These are phyloP conservation scores for Dipteronia dyeriana DNA, from an alignment of 345 rosid species.

Conservation along the genomic window DNA sequence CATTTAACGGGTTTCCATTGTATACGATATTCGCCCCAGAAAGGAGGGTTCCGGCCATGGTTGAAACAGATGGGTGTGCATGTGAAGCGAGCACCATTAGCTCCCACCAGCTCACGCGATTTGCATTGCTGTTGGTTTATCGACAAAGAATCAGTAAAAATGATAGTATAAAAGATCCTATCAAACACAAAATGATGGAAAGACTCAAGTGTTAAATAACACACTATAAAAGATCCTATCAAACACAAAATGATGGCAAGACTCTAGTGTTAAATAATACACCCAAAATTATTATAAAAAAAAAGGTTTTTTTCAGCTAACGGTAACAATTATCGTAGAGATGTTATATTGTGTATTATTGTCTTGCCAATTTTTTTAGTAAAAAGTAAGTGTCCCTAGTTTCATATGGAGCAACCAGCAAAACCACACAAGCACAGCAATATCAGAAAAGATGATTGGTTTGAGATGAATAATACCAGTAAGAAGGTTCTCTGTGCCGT, in stretches of 20 bases:
- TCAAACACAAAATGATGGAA: too few species aligned
- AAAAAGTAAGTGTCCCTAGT: too few species aligned
- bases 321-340: too few species aligned
- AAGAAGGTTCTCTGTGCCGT: constrained; percentile 92
- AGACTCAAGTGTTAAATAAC: not conserved
- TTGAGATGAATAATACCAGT: constrained; percentile 47
- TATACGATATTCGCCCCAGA: constrained; percentile 85
- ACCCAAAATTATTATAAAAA: not conserved
- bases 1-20: constrained; percentile 86
- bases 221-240: not conserved
- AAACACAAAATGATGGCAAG: too few species aligned
- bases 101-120: constrained; percentile 93
- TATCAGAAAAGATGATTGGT: not conserved
- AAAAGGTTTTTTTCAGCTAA: not conserved
- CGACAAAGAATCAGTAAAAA: not conserved
- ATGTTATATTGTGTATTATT: too few species aligned
- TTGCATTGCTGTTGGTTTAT: constrained; percentile 68
- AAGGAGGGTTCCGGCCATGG: constrained; percentile 94
- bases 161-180: not conserved
- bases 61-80: constrained; percentile 92
- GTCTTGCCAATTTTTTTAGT: too few species aligned
- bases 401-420: not conserved
- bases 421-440: not conserved
- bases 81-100: constrained; percentile 81
- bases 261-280: not conserved